Base-by-base conservation (phyloP, 306 rosid species). In the Morella rubra region DNA sequence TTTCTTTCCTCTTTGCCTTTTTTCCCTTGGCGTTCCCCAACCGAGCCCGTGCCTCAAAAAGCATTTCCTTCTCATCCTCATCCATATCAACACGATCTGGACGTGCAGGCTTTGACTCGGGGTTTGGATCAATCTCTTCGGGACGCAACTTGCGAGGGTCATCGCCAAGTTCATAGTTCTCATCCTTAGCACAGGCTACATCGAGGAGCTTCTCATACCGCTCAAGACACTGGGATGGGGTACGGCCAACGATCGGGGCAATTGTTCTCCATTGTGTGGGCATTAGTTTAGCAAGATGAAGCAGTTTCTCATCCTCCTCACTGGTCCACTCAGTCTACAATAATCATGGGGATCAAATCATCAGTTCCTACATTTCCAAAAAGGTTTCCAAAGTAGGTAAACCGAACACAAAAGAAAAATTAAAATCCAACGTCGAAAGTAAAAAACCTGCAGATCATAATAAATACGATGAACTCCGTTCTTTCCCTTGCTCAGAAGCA, bases 1-100 rank as follows among this genome's bases (percentile, higher is more conserved):
- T n/a, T n/a, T n/a, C 98, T 81, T 93, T 93, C 81, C 98, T 85
- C 73, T 93, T 93, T 0, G 98, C 98, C 84, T 93, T 93, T 82
- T 93, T 91, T 1, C 97, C 98, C 78, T 94, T 93, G 0, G 98
- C 91, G 76, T 93, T 93, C 19, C 96, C 98, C 77, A 93, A 85
- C 84, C 98, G 84, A 67, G 98, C 98, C 40, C 98, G 91, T 8
- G 98, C 98, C 83, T 93, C 98, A 0, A 97, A 93, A 85, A 93
- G 93, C 98, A 93, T 93, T 83, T 93, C 98, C 81, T 93, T 93
- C 89, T 93, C 98, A 74, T 93, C 98, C 90, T 93, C 98, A 69
- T 93, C 98, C 98, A 91, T 93, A 81, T 93, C 98, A 76, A 93
- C 96, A 20, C 97, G 98, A 76, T 93, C 98, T 1, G 98, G 98